A percentile compares a stretch with the other conserved stretches of the same genome.
Evolutionary conservation across 1,284 basidiomycete genomes (phyloP).

Genomic region (Coniferiporia weirii): DNA sequence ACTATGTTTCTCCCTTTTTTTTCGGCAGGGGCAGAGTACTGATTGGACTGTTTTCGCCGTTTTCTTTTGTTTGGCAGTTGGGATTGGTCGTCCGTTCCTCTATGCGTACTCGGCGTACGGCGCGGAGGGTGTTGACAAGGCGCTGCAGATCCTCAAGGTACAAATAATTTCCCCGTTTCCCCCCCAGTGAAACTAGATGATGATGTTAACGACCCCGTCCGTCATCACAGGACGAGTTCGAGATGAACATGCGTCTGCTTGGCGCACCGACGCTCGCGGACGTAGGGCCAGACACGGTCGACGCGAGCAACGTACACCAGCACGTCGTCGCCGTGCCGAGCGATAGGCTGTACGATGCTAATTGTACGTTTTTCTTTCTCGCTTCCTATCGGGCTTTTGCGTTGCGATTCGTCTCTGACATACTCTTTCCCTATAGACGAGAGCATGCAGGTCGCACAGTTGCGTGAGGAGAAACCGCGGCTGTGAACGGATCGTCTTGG

Average conservation of each 20-base stretch:
- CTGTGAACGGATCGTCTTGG: no score
- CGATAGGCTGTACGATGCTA: slow-evolving; percentile 69
- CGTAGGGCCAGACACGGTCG: slow-evolving; percentile 84
- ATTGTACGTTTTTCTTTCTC: slow-evolving; percentile 46
- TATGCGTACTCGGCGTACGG: slow-evolving; percentile 92
- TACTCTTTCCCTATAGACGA: slow-evolving; percentile 6
- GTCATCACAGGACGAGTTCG: slow-evolving; percentile 78
- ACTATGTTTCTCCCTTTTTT: no score
- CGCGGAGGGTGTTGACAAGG: slow-evolving; percentile 72
- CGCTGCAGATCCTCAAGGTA: slow-evolving; percentile 74
- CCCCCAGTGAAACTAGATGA: neutral
- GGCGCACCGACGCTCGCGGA: slow-evolving; percentile 79
- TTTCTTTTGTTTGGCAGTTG: slow-evolving; percentile 40
- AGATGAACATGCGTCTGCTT: slow-evolving; percentile 88
- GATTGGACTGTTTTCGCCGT: slow-evolving; percentile 12
- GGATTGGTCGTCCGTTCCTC: slow-evolving; percentile 79
- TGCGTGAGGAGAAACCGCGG: slow-evolving; percentile 6
- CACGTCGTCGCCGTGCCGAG: slow-evolving; percentile 62
- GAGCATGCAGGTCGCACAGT: slow-evolving; percentile 10
- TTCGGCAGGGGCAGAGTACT: neutral
- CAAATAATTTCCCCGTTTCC: slow-evolving; percentile 23
- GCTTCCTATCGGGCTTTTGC: no score
- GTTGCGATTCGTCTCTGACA: neutral
- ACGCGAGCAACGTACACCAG: slow-evolving; percentile 61
- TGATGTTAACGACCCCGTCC: neutral